Evolutionary conservation across 2,329 filamentous ascomycete genomes (phyloP), one percentile per base, ranked within the genome.

Genomic region (Paecilomyces fulvus): DNA sequence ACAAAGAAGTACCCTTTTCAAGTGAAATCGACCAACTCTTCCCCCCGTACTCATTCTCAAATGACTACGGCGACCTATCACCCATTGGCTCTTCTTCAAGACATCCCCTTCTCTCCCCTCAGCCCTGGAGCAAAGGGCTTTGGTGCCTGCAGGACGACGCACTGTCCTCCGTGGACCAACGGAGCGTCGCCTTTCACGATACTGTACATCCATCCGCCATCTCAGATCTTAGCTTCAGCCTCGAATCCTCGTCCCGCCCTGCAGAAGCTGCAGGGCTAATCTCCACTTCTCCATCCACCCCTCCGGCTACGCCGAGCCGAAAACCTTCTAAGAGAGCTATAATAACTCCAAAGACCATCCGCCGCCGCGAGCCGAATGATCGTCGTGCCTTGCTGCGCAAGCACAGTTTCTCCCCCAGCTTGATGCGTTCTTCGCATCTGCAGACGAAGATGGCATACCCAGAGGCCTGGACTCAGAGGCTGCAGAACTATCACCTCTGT

Each of bases 121-220:
- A 78, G 65, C 75, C 79, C 67, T 83, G 81, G 80, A 75, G 76
- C 61, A 77, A 79, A 68, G 80, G 79, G 64, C 67, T 79, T 59
- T 77, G 76, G 69, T 75, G 74, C 64, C 65, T 80, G 64, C 73
- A 79, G 67, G 76, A 80, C 67, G 79, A 79, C 66, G 72, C 76
- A 65, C 71, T 74, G 61, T 71, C 57, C 31, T 60, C 64, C 53
- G 59, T 55, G 48, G 64, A 65, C 53, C 64, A 65, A 55, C 72
- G 57, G 66, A 60, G 57, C 57, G 61, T 70, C 62, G 60, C 65
- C 63, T 67, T 73, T 64, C 63, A 70, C 67, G 68, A 72, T 60
- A 69, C 67, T 53, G 63, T 74, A 56, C 73, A 74, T 55, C 71
- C 71, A 23, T 65, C 69, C 53, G 67, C 66, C 53, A 65, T 68